Percentiles rank a stretch among this genome's conserved stretches.
phyloP scores from a whole-genome alignment of 768 basidiomycete species.

The Strobilomyces echinocephalus region DNA sequence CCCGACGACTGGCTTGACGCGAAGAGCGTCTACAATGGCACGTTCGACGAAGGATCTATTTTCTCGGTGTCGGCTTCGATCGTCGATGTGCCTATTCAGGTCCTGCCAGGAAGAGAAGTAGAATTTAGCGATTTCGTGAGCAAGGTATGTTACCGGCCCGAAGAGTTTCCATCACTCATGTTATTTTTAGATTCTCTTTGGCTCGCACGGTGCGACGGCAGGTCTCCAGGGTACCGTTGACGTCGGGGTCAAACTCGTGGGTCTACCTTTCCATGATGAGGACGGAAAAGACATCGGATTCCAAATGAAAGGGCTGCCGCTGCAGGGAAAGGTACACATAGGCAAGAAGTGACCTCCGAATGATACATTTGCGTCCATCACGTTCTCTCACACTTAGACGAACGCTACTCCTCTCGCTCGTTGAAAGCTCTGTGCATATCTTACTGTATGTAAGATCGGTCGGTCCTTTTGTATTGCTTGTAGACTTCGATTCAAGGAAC shows the following conservation, averaged over 20 bases:
- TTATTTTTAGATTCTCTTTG: constrained; percentile 58
- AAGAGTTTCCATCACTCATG: not conserved
- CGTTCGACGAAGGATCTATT: constrained; percentile 47
- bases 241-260: constrained; percentile 54
- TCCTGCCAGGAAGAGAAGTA: constrained; percentile 71
- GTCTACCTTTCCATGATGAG: constrained; percentile 49
- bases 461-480: constrained; percentile 12
- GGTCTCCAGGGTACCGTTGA: constrained; percentile 63
- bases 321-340: constrained; percentile 60
- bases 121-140: constrained; percentile 72
- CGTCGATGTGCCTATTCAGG: constrained; percentile 68
- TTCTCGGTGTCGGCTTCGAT: constrained; percentile 62
- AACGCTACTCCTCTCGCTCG: constrained; percentile 1
- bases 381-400: constrained; percentile 1
- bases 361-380: not conserved
- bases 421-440: constrained; percentile 8
- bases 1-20: constrained; percentile 65
- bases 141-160: constrained; percentile 48
- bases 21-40: constrained; percentile 37
- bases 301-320: constrained; percentile 58
- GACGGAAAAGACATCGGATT: constrained; percentile 41
- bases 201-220: constrained; percentile 58
- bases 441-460: constrained; percentile 5
- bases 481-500: constrained; percentile 13
- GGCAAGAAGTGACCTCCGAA: constrained; percentile 45